These are phyloP conservation scores for Sonneratia alba DNA, from an alignment of 345 rosid species.

Conservation along the genomic window DNA sequence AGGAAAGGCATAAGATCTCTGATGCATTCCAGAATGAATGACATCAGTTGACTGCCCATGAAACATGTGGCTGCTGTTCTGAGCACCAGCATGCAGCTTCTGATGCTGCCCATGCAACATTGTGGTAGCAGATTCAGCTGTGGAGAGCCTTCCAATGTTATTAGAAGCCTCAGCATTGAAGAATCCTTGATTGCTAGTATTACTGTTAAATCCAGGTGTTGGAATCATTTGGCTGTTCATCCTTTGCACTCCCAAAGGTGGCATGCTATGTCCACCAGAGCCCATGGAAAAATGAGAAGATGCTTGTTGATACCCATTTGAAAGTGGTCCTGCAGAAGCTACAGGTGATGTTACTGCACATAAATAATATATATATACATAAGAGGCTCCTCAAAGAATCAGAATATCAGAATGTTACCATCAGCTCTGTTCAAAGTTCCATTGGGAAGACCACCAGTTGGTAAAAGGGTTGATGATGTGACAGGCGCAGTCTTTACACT, in stretches of 20 bases:
- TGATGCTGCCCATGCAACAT: slow-evolving; percentile 56
- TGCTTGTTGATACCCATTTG: slow-evolving; percentile 66
- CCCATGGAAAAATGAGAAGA: slow-evolving; percentile 51
- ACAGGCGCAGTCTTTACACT: slow-evolving; percentile 28
- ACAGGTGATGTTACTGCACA: slow-evolving; percentile 5
- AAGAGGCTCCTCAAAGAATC: slow-evolving; percentile 4
- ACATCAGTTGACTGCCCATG: slow-evolving; percentile 55
- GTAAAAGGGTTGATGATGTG: slow-evolving; percentile 41
- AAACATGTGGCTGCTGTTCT: slow-evolving; percentile 61
- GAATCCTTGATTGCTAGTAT: slow-evolving; percentile 44
- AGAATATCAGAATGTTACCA: slow-evolving; percentile 25
- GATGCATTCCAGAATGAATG: slow-evolving; percentile 60
- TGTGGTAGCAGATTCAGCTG: slow-evolving; percentile 49
- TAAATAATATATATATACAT: neutral
- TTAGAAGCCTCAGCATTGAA: slow-evolving; percentile 55
- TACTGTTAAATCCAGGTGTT: slow-evolving; percentile 68
- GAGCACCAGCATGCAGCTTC: slow-evolving; percentile 53
- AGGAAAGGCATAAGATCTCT: slow-evolving; percentile 52
- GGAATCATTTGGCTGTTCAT: slow-evolving; percentile 84
- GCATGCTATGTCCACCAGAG: slow-evolving; percentile 54
- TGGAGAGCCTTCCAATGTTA: slow-evolving; percentile 52
- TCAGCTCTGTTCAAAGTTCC: slow-evolving; percentile 40
- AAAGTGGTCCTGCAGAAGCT: slow-evolving; percentile 44
- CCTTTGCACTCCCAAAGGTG: slow-evolving; percentile 58
- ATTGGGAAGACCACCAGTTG: slow-evolving; percentile 43